Evolutionary conservation across 208 protist species (phyloP).

Genomic region (Phytomonas sp.): DNA sequence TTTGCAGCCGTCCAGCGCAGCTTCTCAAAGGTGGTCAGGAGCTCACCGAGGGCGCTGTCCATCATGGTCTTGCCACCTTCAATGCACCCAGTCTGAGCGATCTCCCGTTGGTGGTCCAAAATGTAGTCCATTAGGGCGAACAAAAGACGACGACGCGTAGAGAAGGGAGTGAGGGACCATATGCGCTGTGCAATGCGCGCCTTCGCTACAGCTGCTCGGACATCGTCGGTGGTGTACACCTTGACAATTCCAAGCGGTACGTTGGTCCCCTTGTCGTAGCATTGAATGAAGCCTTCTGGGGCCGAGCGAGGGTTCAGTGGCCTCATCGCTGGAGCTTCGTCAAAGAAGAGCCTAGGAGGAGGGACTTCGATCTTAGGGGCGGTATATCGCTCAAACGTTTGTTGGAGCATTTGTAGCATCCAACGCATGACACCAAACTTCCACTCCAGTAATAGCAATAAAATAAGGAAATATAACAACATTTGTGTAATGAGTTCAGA

Average conservation of each 20-base stretch:
- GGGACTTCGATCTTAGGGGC: slow-evolving; percentile 68
- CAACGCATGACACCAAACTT: slow-evolving; percentile 47
- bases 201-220: slow-evolving; percentile 46
- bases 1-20: slow-evolving; percentile 78
- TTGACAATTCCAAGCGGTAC: slow-evolving; percentile 61
- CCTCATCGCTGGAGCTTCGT: slow-evolving; percentile 25
- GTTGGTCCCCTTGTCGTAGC: slow-evolving; percentile 88
- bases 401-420: slow-evolving; percentile 30
- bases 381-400: slow-evolving; percentile 73
- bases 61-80: slow-evolving; percentile 91
- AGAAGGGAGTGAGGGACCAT: slow-evolving; percentile 83
- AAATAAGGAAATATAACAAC: slow-evolving; percentile 30
- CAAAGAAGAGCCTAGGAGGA: slow-evolving; percentile 47
- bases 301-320: slow-evolving; percentile 62
- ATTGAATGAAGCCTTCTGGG: slow-evolving; percentile 70
- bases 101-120: slow-evolving; percentile 63
- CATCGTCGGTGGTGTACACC: slow-evolving; percentile 58
- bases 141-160: slow-evolving; percentile 71
- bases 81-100: slow-evolving; percentile 81
- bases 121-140: slow-evolving; percentile 86
- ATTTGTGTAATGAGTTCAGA: slow-evolving; percentile 15
- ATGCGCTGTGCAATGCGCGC: slow-evolving; percentile 70
- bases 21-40: slow-evolving; percentile 90
- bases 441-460: slow-evolving; percentile 44
- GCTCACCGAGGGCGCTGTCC: slow-evolving; percentile 85